Percentiles rank a stretch among this genome's conserved stretches.
These are phyloP conservation scores for Verticillium klebahnii DNA, from an alignment of 2,329 filamentous ascomycete species.

Conservation along the genomic window DNA sequence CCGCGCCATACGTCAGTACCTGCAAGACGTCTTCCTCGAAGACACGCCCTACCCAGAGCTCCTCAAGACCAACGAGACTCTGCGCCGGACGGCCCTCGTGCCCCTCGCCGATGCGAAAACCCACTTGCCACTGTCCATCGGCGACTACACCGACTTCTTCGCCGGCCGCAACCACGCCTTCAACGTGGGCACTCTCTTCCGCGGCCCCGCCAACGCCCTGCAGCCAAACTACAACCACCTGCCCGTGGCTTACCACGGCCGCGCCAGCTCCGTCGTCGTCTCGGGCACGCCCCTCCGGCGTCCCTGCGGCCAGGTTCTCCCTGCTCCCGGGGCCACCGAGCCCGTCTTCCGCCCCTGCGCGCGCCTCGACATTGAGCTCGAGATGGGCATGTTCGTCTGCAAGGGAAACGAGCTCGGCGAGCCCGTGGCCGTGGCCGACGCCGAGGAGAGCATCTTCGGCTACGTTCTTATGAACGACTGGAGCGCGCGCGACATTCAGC, in stretches of 20 bases:
- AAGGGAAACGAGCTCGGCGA: slow-evolving; percentile 60
- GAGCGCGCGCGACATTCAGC: slow-evolving; percentile 58
- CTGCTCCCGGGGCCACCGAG: slow-evolving; percentile 38
- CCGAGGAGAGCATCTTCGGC: slow-evolving; percentile 69
- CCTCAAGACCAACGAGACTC: slow-evolving; percentile 4
- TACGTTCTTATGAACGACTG: slow-evolving; percentile 63
- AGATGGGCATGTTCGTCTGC: slow-evolving; percentile 71
- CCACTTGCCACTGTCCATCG: slow-evolving; percentile 66
- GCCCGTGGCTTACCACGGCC: slow-evolving; percentile 70
- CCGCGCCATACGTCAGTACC: slow-evolving; percentile 59
- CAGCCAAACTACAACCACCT: slow-evolving; percentile 72
- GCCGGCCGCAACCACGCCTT: slow-evolving; percentile 70
- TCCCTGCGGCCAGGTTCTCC: slow-evolving; percentile 55
- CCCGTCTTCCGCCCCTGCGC: slow-evolving; percentile 54
- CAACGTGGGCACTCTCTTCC: slow-evolving; percentile 58
- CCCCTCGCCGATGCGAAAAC: slow-evolving; percentile 41
- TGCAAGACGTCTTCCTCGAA: slow-evolving; percentile 53
- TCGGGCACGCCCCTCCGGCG: slow-evolving; percentile 63
- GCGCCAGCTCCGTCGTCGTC: slow-evolving; percentile 66
- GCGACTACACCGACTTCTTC: slow-evolving; percentile 76
- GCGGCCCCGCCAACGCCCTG: slow-evolving; percentile 63
- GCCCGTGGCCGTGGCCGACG: slow-evolving; percentile 59
- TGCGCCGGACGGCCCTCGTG: slow-evolving; percentile 2
- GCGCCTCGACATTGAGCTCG: slow-evolving; percentile 70
- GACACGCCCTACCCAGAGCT: slow-evolving; percentile 31